A percentile compares a stretch with the other conserved stretches of the same genome.
Conservation (phyloP, 2,329 filamentous ascomycete species). For the Celoporthe dispersa region DNA sequence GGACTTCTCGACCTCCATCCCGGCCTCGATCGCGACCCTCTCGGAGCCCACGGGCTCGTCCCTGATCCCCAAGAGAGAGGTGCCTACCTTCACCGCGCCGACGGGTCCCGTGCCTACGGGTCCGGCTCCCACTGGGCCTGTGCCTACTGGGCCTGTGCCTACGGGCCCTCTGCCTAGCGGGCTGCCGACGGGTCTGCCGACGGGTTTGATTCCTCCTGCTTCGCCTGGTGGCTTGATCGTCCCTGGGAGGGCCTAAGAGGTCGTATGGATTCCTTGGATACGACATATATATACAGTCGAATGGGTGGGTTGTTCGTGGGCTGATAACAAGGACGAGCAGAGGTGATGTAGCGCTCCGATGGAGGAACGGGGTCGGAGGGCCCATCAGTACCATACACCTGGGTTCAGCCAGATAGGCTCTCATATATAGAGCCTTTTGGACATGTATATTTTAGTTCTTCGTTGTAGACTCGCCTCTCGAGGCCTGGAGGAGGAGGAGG, state of each 20-base stretch:
- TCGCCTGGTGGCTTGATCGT: neutral
- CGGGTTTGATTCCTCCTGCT: neutral
- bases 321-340: neutral
- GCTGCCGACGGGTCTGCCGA: constrained; percentile 1
- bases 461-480: neutral
- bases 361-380: neutral
- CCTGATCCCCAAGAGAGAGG: constrained; percentile 1
- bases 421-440: neutral
- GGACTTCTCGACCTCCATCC: neutral
- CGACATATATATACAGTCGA: neutral
- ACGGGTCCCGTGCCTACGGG: constrained; percentile 8
- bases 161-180: neutral
- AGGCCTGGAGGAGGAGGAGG: neutral
- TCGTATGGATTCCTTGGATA: neutral
- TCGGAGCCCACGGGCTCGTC: constrained; percentile 8
- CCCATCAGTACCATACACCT: neutral
- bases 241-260: neutral
- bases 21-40: neutral
- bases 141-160: neutral
- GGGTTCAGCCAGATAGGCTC: neutral
- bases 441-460: neutral
- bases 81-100: neutral
- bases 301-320: neutral
- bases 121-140: neutral
- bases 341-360: neutral